These are phyloP conservation scores for Globisporangium cystogenes DNA, from an alignment of 352 stramenopile species.

Conservation along the genomic window DNA sequence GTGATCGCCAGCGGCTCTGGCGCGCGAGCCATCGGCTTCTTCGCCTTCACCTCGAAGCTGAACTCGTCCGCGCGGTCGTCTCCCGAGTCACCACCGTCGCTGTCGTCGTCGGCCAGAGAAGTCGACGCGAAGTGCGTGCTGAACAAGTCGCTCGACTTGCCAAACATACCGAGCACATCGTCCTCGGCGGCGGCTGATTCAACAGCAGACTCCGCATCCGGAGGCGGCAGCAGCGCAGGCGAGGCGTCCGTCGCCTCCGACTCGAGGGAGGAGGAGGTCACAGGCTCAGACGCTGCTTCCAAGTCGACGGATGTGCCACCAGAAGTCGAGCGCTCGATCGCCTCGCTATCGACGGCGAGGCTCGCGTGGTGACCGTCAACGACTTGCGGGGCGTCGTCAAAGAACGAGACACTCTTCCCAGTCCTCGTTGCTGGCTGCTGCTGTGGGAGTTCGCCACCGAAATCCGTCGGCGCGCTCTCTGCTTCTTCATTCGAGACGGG, in stretches of 20 bases:
- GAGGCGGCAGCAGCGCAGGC: neutral
- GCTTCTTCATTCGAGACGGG: neutral
- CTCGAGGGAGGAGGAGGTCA: neutral
- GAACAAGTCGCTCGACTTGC: constrained; percentile 6
- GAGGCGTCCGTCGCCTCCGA: neutral
- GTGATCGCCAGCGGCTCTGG: neutral
- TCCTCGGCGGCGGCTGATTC: neutral
- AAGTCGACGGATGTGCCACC: neutral
- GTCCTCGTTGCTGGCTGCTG: neutral
- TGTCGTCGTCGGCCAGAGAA: constrained; percentile 5
- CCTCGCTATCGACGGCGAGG: neutral
- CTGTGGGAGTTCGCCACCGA: neutral
- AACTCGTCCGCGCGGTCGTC: constrained; percentile 21
- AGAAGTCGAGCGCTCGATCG: neutral
- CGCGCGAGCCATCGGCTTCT: constrained; percentile 6
- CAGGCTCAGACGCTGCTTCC: neutral
- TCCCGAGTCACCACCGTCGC: constrained; percentile 4
- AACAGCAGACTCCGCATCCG: neutral
- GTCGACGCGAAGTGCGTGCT: constrained; percentile 1
- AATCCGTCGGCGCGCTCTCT: neutral
- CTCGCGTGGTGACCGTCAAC: neutral
- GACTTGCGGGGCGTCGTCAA: neutral
- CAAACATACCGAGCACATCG: constrained; percentile 6
- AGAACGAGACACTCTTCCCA: neutral
- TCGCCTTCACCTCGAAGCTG: constrained; percentile 54